phyloP scores from a whole-genome alignment of 495 filamentous ascomycete species.

The Aspergillus sparsus region DNA sequence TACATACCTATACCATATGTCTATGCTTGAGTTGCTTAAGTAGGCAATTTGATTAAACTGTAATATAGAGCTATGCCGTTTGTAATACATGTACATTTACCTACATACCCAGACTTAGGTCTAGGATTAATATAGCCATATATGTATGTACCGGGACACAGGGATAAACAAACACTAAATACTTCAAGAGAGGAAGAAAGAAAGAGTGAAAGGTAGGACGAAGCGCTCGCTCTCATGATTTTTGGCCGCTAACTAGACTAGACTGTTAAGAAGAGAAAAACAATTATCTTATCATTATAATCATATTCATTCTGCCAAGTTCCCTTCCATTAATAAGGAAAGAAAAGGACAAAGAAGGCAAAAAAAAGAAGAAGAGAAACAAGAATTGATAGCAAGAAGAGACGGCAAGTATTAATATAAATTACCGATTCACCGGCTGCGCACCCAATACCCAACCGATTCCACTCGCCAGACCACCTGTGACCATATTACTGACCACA shows the following conservation, averaged over 20 bases:
- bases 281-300: background rate
- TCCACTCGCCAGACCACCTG: constrained; percentile 71
- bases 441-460: constrained; percentile 86
- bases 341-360: background rate
- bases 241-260: background rate
- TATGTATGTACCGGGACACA: too few relatives aligned
- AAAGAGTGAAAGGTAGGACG: too few relatives aligned
- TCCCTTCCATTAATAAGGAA: background rate
- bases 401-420: background rate
- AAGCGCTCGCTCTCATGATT: too few relatives aligned
- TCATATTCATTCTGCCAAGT: constrained; percentile 1
- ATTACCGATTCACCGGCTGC: constrained; percentile 51
- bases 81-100: too few relatives aligned
- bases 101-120: too few relatives aligned
- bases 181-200: too few relatives aligned
- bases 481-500: constrained; percentile 74
- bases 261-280: background rate
- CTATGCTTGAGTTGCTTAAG: too few relatives aligned
- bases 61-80: too few relatives aligned
- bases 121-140: too few relatives aligned
- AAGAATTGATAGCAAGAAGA: background rate
- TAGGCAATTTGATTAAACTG: too few relatives aligned
- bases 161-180: too few relatives aligned
- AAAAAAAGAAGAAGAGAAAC: background rate
- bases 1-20: too few relatives aligned